Percentiles rank a stretch among this genome's conserved stretches.
Evolutionary conservation across 345 rosid genomes (phyloP).

Genomic region (Camelina neglecta): DNA sequence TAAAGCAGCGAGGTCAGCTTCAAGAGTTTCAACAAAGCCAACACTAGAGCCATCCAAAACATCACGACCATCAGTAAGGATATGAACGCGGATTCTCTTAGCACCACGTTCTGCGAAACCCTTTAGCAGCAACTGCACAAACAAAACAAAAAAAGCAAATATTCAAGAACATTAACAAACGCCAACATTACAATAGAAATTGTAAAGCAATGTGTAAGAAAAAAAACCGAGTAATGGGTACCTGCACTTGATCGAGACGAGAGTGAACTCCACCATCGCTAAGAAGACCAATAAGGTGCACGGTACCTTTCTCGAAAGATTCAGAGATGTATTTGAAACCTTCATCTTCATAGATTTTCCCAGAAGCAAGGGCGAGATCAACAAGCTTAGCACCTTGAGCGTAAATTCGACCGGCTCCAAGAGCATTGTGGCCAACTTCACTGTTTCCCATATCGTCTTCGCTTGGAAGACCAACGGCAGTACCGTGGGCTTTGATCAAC

Average conservation of each 20-base stretch:
- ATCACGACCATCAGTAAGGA: constrained; percentile 98
- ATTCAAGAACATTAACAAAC: background rate
- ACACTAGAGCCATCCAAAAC: constrained; percentile 96
- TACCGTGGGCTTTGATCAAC: constrained; percentile 86
- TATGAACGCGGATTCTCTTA: constrained; percentile 88
- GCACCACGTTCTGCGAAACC: constrained; percentile 87
- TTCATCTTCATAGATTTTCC: constrained; percentile 78
- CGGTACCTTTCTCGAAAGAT: constrained; percentile 63
- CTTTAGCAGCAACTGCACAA: constrained; percentile 72
- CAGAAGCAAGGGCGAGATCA: constrained; percentile 88
- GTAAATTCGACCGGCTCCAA: constrained; percentile 92
- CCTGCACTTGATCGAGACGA: constrained; percentile 93
- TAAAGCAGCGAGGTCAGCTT: constrained; percentile 62
- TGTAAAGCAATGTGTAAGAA: background rate
- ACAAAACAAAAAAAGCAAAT: background rate
- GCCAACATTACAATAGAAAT: background rate
- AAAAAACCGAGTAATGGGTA: background rate
- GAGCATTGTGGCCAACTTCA: constrained; percentile 99
- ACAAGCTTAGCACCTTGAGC: constrained; percentile 99
- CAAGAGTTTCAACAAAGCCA: constrained; percentile 85
- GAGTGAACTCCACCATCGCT: constrained; percentile 99
- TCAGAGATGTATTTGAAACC: constrained; percentile 79
- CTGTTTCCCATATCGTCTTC: constrained; percentile 99
- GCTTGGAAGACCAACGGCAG: constrained; percentile 91
- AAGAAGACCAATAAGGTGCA: constrained; percentile 83